These are phyloP conservation scores for Pyricularia pennisetigena DNA, from an alignment of 2,329 filamentous ascomycete species.

Conservation along the genomic window DNA sequence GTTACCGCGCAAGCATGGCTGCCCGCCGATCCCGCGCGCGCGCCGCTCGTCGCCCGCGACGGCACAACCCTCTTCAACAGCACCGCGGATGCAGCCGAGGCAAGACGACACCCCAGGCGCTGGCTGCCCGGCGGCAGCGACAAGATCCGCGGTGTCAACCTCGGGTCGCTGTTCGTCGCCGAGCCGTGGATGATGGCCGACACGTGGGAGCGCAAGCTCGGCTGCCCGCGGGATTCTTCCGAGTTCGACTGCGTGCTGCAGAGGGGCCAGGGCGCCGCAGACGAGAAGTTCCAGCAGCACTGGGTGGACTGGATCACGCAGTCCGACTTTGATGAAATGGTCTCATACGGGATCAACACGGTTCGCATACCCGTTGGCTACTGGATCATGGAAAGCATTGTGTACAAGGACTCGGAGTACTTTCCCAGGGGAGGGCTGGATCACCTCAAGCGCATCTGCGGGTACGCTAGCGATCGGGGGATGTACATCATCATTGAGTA, in stretches of 20 bases:
- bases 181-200: slow-evolving; percentile 42
- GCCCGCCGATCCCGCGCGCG: neutral
- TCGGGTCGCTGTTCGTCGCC: slow-evolving; percentile 39
- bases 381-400: slow-evolving; percentile 41
- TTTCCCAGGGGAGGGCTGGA: slow-evolving; percentile 37
- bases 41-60: neutral
- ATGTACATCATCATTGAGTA: slow-evolving; percentile 42
- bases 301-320: slow-evolving; percentile 40
- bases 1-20: neutral
- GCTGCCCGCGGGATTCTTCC: slow-evolving; percentile 31
- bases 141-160: slow-evolving; percentile 45
- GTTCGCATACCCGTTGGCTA: slow-evolving; percentile 45
- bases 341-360: slow-evolving; percentile 39
- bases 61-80: slow-evolving; percentile 10
- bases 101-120: neutral
- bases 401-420: slow-evolving; percentile 34
- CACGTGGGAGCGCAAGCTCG: slow-evolving; percentile 33
- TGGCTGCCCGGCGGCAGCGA: neutral
- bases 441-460: slow-evolving; percentile 34
- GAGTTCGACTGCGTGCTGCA: slow-evolving; percentile 44
- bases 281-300: slow-evolving; percentile 36
- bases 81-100: neutral
- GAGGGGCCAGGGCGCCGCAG: slow-evolving; percentile 33
- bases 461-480: slow-evolving; percentile 35
- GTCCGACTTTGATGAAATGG: slow-evolving; percentile 37